Percentiles rank a stretch among this genome's conserved stretches.
Evolutionary conservation across 2,329 filamentous ascomycete species (phyloP).

Genomic region (Talaromyces amestolkiae): DNA sequence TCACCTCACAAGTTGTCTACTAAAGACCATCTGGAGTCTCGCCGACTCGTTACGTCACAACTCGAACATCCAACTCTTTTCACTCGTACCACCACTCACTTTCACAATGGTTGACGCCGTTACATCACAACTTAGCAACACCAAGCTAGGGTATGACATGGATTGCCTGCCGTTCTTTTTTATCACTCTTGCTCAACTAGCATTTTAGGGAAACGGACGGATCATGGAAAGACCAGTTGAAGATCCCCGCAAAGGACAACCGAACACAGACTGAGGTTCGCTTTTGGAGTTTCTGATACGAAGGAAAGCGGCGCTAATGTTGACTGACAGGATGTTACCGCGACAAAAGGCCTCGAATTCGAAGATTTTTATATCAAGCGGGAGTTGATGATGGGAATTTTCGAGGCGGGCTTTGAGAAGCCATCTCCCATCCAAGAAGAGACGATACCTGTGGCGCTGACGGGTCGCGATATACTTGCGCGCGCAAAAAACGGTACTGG

Average conservation of each 20-base stretch:
- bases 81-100: neutral
- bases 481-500: constrained; percentile 98
- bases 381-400: constrained; percentile 97
- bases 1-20: neutral
- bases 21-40: neutral
- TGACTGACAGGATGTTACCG: constrained; percentile 78
- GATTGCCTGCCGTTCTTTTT: constrained; percentile 6
- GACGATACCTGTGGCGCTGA: constrained; percentile 93
- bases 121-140: constrained; percentile 46
- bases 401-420: constrained; percentile 98
- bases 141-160: constrained; percentile 41
- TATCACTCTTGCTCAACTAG: constrained; percentile 19
- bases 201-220: constrained; percentile 39
- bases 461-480: constrained; percentile 90
- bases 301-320: neutral
- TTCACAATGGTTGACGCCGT: constrained; percentile 44
- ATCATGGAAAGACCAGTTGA: constrained; percentile 47
- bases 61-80: neutral
- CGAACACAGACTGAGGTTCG: constrained; percentile 51
- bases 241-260: constrained; percentile 48
- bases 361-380: constrained; percentile 95
- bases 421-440: constrained; percentile 99
- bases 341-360: constrained; percentile 95
- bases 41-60: neutral
- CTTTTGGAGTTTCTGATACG: neutral